These are phyloP conservation scores for Spathaspora boniae DNA, from an alignment of 805 yeast species.

Conservation along the genomic window DNA sequence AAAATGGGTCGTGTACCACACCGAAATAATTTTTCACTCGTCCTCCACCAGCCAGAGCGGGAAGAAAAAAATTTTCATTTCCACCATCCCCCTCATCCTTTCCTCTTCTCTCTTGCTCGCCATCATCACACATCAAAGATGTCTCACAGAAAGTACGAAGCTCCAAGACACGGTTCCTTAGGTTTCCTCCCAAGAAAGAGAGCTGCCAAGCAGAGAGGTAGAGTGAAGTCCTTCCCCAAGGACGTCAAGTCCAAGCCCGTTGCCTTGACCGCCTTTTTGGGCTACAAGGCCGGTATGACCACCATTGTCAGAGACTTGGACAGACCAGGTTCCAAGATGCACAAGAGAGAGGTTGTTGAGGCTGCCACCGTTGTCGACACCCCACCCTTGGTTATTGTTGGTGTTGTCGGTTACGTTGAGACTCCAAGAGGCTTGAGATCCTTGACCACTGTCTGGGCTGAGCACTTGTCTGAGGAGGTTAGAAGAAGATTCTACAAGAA, in stretches of 20 bases:
- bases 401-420: constrained; percentile 99
- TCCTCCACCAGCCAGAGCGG: not conserved
- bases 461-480: constrained; percentile 98
- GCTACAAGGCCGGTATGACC: constrained; percentile 99
- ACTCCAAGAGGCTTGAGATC: constrained; percentile 99
- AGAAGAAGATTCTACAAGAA: constrained; percentile 99
- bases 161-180: constrained; percentile 99
- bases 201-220: constrained; percentile 97
- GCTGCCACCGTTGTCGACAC: constrained; percentile 99
- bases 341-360: constrained; percentile 99
- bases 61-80: not conserved
- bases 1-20: not conserved
- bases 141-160: constrained; percentile 99
- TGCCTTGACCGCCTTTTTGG: constrained; percentile 98
- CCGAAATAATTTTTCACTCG: not conserved
- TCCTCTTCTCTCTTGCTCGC: not conserved
- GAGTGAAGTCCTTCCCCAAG: constrained; percentile 99
- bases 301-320: constrained; percentile 99
- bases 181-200: constrained; percentile 99
- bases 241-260: constrained; percentile 97
- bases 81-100: not conserved
- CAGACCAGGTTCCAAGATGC: constrained; percentile 99
- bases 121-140: constrained; percentile 35
- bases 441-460: constrained; percentile 99
- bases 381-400: constrained; percentile 98